Percentiles rank a stretch among this genome's conserved stretches.
These are phyloP conservation scores for Moesziomyces aphidis DNA, from an alignment of 1,284 basidiomycete genomes.

Conservation along the genomic window DNA sequence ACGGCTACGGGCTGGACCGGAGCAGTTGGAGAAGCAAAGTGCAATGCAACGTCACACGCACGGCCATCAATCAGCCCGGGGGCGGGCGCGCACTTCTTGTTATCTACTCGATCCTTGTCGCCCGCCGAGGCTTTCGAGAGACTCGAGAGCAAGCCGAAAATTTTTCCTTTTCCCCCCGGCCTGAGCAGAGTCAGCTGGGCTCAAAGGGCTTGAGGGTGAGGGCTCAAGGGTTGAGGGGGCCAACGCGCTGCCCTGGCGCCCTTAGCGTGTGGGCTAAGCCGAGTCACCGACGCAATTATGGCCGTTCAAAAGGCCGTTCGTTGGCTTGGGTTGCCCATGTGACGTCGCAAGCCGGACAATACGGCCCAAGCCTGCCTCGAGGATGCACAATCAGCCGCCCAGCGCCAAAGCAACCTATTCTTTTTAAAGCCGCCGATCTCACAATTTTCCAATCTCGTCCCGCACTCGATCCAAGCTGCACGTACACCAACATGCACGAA, in stretches of 20 bases:
- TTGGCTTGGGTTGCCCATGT: background rate
- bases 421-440: conserved; percentile 1
- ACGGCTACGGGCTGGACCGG: too few relatives aligned
- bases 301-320: background rate
- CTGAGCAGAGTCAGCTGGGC: too few relatives aligned
- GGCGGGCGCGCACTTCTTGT: background rate
- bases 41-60: too few relatives aligned
- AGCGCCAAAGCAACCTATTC: too few relatives aligned
- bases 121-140: background rate
- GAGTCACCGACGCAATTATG: background rate
- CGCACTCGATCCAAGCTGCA: background rate
- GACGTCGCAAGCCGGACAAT: background rate
- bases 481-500: too few relatives aligned
- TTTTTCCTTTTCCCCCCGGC: background rate
- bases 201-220: background rate
- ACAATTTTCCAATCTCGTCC: too few relatives aligned
- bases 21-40: too few relatives aligned
- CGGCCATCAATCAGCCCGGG: too few relatives aligned
- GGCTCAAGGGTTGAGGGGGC: background rate
- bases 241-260: too few relatives aligned
- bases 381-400: background rate
- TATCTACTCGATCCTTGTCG: background rate
- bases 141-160: background rate
- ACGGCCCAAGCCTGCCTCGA: background rate
- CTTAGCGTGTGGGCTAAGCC: background rate